Base-by-base conservation (phyloP, 1,284 basidiomycete species). In the Boletus mariae region DNA sequence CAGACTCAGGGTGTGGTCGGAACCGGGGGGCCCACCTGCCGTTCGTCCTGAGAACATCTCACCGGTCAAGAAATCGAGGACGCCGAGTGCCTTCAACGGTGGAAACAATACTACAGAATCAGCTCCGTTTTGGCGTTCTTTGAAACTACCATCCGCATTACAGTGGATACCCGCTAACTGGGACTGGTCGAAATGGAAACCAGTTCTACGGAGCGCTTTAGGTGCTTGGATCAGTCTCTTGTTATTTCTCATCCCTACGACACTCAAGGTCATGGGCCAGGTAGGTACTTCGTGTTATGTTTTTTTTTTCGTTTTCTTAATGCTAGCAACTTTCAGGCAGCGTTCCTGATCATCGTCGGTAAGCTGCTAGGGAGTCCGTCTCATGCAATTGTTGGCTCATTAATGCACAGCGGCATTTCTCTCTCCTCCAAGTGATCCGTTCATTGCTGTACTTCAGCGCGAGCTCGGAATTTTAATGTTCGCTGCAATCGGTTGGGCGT, bases 281-380 rank as follows among this genome's bases (percentile, higher is more conserved):
- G 85, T 83, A 57, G 53, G 72, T 61, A n/a, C 43, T 35, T 43
- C 53, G 38, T 7, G 0, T 35, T 41, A 4, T 51, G 10, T 6
- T 50, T 28, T 37, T 26, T 23, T 20, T n/a, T 41, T 32, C 20
- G 20, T 20, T 20, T 45, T 26, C 53, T 61, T 28, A 54, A 48
- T 31, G 42, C 52, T 37, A 52, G 38, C 17, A 23, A 50, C 49
- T 20, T 46, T 9, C 57, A 85, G 82, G 84, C 85, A 3, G 77
- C 79, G 49, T 90, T 89, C 62, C 64, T 90, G 5, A 79, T 90
- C 42, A 69, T 89, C 5, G 77, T 90, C 5, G 80, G 84, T 83
- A 52, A 50, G 71, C 47, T 6, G 26, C 9, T 4, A 2, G 23
- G 52, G 8, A 2, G 17, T 26, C 43, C n/a, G 10, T 31, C n/a